Percentiles rank a stretch among this genome's conserved stretches.
phyloP scores from a whole-genome alignment of 2,329 filamentous ascomycete genomes.

The Didymella lethalis region DNA sequence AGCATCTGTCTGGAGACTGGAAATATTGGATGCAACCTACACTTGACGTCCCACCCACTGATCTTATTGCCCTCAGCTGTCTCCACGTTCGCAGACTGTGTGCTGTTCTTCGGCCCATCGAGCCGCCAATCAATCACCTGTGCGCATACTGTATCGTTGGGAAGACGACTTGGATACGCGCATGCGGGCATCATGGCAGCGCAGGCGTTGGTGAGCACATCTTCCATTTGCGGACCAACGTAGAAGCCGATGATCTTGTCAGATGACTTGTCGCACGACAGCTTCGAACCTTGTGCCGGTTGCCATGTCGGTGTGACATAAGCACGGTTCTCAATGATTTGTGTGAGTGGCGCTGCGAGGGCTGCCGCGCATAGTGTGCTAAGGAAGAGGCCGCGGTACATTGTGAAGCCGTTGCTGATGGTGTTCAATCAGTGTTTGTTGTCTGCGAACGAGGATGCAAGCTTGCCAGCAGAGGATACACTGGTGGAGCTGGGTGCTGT shows the following conservation, averaged over 20 bases:
- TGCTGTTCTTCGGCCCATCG: slow-evolving; percentile 27
- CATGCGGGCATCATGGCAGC: slow-evolving; percentile 40
- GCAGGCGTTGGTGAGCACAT: slow-evolving; percentile 37
- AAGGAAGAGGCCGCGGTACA: slow-evolving; percentile 30
- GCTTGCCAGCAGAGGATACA: neutral
- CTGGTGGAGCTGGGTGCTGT: neutral
- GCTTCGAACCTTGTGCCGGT: slow-evolving; percentile 24
- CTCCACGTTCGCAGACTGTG: slow-evolving; percentile 30
- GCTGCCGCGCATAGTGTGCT: slow-evolving; percentile 21
- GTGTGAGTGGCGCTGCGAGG: slow-evolving; percentile 27
- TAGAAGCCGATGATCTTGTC: slow-evolving; percentile 34
- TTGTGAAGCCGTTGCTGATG: slow-evolving; percentile 10
- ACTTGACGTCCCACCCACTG: slow-evolving; percentile 29
- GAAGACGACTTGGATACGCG: slow-evolving; percentile 31
- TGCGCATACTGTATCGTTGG: slow-evolving; percentile 27
- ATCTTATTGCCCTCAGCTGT: slow-evolving; percentile 26
- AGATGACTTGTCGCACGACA: slow-evolving; percentile 30
- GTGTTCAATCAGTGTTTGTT: neutral
- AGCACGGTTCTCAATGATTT: slow-evolving; percentile 4
- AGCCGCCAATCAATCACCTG: slow-evolving; percentile 31
- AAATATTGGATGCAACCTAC: slow-evolving; percentile 21
- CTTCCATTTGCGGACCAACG: slow-evolving; percentile 30
- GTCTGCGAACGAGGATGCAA: neutral
- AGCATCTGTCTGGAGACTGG: neutral
- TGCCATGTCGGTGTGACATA: slow-evolving; percentile 24